Evolutionary conservation across 176 grass and related monocot genomes (phyloP).

Genomic region (Poa pratensis): DNA sequence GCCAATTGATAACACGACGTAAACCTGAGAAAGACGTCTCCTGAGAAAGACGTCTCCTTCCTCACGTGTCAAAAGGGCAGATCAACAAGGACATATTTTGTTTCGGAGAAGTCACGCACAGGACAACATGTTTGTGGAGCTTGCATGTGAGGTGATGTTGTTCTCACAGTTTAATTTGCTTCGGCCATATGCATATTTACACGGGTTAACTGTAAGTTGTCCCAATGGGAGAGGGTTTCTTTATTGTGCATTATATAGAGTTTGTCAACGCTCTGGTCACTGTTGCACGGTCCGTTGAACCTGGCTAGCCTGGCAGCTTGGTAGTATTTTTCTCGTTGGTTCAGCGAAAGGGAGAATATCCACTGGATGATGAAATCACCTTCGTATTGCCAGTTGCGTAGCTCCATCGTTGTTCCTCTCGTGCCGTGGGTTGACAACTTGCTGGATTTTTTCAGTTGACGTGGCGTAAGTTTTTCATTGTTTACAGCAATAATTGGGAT

Average conservation of each 20-base stretch:
- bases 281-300: conserved; percentile 6
- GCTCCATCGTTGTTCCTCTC: too few relatives aligned
- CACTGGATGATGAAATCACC: too few relatives aligned
- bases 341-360: too few relatives aligned
- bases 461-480: too few relatives aligned
- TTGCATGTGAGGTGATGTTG: background rate
- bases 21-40: too few relatives aligned
- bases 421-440: too few relatives aligned
- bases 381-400: too few relatives aligned
- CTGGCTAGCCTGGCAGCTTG: background rate
- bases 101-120: background rate
- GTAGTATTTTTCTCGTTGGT: background rate
- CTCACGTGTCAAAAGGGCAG: background rate
- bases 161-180: background rate
- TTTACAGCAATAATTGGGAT: too few relatives aligned
- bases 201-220: background rate
- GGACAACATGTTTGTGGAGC: background rate
- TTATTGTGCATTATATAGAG: background rate
- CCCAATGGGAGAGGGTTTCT: background rate
- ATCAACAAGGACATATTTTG: background rate
- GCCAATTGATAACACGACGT: too few relatives aligned
- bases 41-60: background rate
- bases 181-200: background rate
- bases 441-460: too few relatives aligned
- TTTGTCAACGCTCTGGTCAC: conserved; percentile 5